Base-by-base conservation (phyloP, 139 green algal genomes). In the Pedinophyceae sp. region DNA sequence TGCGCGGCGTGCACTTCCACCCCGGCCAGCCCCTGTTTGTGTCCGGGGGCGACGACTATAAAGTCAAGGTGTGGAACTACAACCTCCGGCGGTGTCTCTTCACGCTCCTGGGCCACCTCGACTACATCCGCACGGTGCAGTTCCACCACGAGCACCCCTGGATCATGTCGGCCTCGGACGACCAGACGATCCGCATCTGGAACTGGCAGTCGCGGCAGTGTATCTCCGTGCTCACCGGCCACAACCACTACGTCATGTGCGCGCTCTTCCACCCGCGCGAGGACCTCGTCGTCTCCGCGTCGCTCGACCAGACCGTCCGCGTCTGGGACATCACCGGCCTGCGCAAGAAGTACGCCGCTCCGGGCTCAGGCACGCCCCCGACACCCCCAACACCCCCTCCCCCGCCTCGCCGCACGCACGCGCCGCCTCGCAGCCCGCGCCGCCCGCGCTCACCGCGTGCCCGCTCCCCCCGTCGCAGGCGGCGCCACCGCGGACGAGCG, bases 161-260 rank as follows among this genome's bases (percentile, higher is more conserved):
- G 92, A 89, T 99, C 38, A 86, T 99, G 30, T 82, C 59, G n/a
- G 89, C 89, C 16, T 83, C 61, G 1, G 92, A 99, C 56, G 92
- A 99, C 59, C 86, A 80, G 59, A 99, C 92, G n/a, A 96, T 99
- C 58, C 74, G 92, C 22, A 87, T 96, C 24, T 99, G 92, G 92
- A 99, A 99, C 74, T 99, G 92, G 92, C 88, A 97, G 76, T 85
- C 68, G 0, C 71, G 92, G 18, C 90, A 72, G 7, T 98, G 89
- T 73, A 89, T 97, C 59, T 79, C 79, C 6, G 92, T 99, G 46
- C 79, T 99, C 38, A 99, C 92, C 7, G 91, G 92, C 5, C 92
- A 99, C 78, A 99, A 98, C 64, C 92, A 99, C 70, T 99, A 99
- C 61, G 92, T 99, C n/a, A 99, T 99, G 92, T 98, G 87, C 61